Base-by-base conservation (phyloP, 306 rosid species). In the Clitoria ternatea region DNA sequence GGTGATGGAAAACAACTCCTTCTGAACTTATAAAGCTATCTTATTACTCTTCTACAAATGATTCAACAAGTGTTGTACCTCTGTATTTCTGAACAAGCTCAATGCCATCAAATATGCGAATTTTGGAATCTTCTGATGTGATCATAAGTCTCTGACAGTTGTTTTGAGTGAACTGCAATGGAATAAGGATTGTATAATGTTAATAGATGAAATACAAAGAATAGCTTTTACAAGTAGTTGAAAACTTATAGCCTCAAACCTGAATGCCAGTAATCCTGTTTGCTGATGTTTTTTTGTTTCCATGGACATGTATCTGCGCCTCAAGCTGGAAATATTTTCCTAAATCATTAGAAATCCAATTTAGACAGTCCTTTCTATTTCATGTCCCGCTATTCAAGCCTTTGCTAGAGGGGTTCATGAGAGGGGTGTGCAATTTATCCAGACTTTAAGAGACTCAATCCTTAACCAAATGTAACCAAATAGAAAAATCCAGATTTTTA, bases 191-290 rank as follows among this genome's bases (percentile, higher is more conserved):
- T 15, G 32, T 36, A 26, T 22, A 47, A 62, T 64, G 49, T 75
- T 11, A 73, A 35, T 18, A 9, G 13, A 56, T 37, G 62, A 69
- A 37, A 26, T 42, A 52, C 32, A 59, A 57, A 65, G 11, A 1
- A 27, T 26, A n/a, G 22, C 14, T 8, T 4, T 13, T 0, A n/a
- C n/a, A 17, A 20, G 13, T 0, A 60, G 29, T 29, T 1, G 53
- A 24, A 6, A 49, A 15, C 19, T 26, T 47, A 67, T 59, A 67
- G 52, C 63, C 52, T 22, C 48, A 44, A 29, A 90, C 96, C 93
- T 87, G 85, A 77, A 90, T 82, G 81, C 93, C 82, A 10, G 96
- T 90, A 43, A 90, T 90, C 61, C 77, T 86, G 74, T 84, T 84
- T 42, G 88, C 81, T 1, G 85, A 48, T 23, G 85, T 39, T 79